These are phyloP conservation scores for Ricinus communis DNA, from an alignment of 345 rosid genomes.

Conservation along the genomic window DNA sequence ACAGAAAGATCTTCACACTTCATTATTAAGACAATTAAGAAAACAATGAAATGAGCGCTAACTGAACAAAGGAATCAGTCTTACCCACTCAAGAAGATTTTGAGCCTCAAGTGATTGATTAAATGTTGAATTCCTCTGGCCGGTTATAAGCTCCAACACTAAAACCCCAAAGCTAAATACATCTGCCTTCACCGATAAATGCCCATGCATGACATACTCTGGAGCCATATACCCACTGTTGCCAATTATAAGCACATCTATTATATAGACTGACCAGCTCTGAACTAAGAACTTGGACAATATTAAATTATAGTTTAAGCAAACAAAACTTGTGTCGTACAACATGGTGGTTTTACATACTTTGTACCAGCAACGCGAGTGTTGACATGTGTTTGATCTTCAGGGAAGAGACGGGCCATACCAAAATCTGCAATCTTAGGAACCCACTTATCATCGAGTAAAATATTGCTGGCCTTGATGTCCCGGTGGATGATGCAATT, in stretches of 20 bases:
- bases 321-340: neutral
- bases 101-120: conserved; percentile 43
- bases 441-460: conserved; percentile 90
- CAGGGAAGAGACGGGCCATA: conserved; percentile 98
- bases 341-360: conserved; percentile 41
- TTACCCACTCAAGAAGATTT: conserved; percentile 93
- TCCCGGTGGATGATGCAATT: conserved; percentile 88
- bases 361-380: conserved; percentile 95
- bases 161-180: conserved; percentile 97
- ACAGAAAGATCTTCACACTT: neutral
- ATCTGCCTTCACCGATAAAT: conserved; percentile 78
- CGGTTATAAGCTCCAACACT: conserved; percentile 81
- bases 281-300: neutral
- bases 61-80: conserved; percentile 18
- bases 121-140: conserved; percentile 69
- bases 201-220: conserved; percentile 84
- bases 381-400: conserved; percentile 81
- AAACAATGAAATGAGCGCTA: neutral
- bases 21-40: neutral
- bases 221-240: conserved; percentile 98
- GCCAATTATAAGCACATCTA: conserved; percentile 20
- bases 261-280: neutral
- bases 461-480: conserved; percentile 89
- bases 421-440: conserved; percentile 99
- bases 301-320: neutral